Percentiles rank a stretch among this genome's conserved stretches.
phyloP scores from a whole-genome alignment of 139 green algal species.

The Micromonas pusilla region DNA sequence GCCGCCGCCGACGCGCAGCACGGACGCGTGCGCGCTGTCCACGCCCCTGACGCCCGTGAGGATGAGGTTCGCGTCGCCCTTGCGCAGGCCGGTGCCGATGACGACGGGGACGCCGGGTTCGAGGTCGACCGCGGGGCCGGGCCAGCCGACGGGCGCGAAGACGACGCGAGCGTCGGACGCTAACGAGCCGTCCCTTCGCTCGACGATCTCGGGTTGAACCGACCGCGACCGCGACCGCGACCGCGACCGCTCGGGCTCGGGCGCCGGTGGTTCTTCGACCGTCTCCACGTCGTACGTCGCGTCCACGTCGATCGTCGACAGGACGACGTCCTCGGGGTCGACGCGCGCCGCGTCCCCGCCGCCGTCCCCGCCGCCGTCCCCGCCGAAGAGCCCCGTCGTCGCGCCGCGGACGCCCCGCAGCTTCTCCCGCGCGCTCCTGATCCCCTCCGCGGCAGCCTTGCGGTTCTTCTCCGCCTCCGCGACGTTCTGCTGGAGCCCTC shows the following conservation, averaged over 20 bases:
- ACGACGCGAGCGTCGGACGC: not conserved
- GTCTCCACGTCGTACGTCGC: not conserved
- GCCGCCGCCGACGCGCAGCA: not conserved
- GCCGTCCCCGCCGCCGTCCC: not conserved
- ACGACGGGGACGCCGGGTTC: not conserved
- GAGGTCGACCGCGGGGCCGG: not conserved
- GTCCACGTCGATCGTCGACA: not conserved
- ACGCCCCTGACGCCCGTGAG: not conserved
- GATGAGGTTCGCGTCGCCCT: not conserved
- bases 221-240: no score
- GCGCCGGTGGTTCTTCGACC: no score
- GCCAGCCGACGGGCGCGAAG: not conserved
- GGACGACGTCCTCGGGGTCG: no score
- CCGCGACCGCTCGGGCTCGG: no score
- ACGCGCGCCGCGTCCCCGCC: no score
- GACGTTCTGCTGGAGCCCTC: not conserved
- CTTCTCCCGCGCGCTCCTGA: not conserved
- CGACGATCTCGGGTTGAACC: no score
- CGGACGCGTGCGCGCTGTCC: not conserved
- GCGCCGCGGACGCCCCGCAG: not conserved
- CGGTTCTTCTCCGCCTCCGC: not conserved
- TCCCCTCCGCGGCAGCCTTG: not conserved
- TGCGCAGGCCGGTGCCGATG: not conserved
- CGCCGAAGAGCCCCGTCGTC: not conserved
- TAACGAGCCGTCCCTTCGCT: no score